Evolutionary conservation across 495 filamentous ascomycete genomes (phyloP).

Genomic region (Hypoxylon fragiforme): DNA sequence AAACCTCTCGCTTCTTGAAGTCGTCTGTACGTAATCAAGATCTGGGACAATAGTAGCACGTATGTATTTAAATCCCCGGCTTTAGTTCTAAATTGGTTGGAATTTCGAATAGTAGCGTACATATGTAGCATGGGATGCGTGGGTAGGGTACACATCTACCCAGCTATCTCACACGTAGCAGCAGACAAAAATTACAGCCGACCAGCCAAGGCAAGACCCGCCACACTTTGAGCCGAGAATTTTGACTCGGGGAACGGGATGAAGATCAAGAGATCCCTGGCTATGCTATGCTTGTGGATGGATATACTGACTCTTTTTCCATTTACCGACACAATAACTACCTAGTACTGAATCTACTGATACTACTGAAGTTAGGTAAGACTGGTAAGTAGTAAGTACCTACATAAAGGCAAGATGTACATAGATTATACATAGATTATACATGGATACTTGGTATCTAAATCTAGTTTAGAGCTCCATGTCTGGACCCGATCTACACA

Average conservation of each 20-base stretch:
- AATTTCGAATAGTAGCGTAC: no score
- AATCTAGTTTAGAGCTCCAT: no score
- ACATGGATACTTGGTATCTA: neutral
- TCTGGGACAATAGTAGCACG: constrained; percentile 17
- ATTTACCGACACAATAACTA: constrained; percentile 25
- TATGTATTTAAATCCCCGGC: constrained; percentile 33
- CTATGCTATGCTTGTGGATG: constrained; percentile 20
- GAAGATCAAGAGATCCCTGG: constrained; percentile 27
- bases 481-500: constrained; percentile 19
- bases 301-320: constrained; percentile 26
- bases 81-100: constrained; percentile 1
- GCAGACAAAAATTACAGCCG: constrained; percentile 22
- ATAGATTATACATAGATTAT: neutral
- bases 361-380: no score
- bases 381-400: no score
- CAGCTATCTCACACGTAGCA: neutral
- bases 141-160: constrained; percentile 3
- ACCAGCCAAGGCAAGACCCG: constrained; percentile 19
- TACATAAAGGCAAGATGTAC: no score
- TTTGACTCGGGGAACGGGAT: constrained; percentile 36
- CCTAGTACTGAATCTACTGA: no score
- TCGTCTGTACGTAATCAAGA: constrained; percentile 23
- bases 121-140: no score
- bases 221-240: constrained; percentile 29
- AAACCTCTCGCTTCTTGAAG: neutral